Base-by-base conservation (phyloP, 257 asterid genomes). In the Knoxia roxburghii region DNA sequence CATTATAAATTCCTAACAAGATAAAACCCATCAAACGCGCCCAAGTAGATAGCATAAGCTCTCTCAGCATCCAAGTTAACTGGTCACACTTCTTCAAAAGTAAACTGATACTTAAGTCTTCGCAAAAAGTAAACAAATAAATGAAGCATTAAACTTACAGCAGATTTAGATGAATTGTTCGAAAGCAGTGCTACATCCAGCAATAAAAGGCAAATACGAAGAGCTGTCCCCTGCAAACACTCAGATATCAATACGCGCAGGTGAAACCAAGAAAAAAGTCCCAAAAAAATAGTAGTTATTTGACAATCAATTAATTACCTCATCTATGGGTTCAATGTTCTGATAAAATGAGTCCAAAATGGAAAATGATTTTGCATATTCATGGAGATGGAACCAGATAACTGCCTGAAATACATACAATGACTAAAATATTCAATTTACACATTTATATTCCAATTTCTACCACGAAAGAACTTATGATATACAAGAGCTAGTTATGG, bases 301-400 rank as follows among this genome's bases (percentile, higher is more conserved):
- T 59, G 37, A 51, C 35, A 58, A 67, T 59, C 33, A 58, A 67
- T 59, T 20, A 23, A 29, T 74, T 79, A 92, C 98, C 98, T 86
- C 98, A 51, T 88, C 96, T 76, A 92, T 76, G 29, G 95, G 96
- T 82, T 82, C 91, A 71, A 89, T 87, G 73, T 86, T 85, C 86
- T 85, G 93, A 86, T 76, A 92, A 80, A 92, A 80, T 26, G 79
- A 59, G 64, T 92, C 94, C 89, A 92, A 80, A 73, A 77, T 83
- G 18, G 88, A 75, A 78, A 84, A 86, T 23, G 98, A 78, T 75
- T 77, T 87, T 24, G 84, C 77, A 78, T 89, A 85, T 62, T 92
- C 96, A 77, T 89, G 98, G 75, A 87, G 96, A 82, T 85, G 89
- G 79, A 83, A 92, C 97, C 96, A 89, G 68, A 78, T 73, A 68